A percentile compares a stretch with the other conserved stretches of the same genome.
Conservation (phyloP, 169 alveolate genomes). For the Toxoplasma gondii region DNA sequence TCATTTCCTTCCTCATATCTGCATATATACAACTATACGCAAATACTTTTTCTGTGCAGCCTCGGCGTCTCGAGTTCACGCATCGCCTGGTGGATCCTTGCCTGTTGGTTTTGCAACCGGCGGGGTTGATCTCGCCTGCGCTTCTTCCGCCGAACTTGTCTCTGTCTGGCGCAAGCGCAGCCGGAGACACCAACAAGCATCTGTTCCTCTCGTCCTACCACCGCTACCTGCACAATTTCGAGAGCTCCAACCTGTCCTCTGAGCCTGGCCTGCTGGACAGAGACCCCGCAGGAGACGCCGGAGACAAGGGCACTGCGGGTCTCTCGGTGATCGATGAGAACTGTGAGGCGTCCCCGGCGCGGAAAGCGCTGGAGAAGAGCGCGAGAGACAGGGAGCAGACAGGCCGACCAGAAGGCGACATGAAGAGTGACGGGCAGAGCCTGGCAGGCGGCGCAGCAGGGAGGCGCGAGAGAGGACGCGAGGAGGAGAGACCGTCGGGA, state of each 20-base stretch:
- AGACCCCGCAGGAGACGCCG: too few relatives aligned
- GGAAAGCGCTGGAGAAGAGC: background rate
- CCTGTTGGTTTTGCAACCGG: background rate
- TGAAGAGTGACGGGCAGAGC: too few relatives aligned
- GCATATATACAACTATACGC: background rate
- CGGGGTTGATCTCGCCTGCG: background rate
- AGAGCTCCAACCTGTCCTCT: background rate
- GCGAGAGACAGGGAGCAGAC: background rate
- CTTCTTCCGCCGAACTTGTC: background rate
- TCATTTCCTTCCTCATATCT: too few relatives aligned
- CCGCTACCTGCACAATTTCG: background rate
- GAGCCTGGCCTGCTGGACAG: background rate
- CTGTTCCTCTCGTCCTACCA: conserved; percentile 1
- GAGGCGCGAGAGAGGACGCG: background rate
- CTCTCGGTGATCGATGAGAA: too few relatives aligned
- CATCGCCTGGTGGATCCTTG: background rate
- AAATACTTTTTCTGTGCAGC: background rate
- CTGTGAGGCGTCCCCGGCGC: background rate
- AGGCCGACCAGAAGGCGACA: too few relatives aligned
- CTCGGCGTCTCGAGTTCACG: background rate
- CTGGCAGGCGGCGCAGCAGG: background rate
- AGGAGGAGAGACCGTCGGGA: background rate
- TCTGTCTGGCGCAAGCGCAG: background rate
- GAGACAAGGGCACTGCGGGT: too few relatives aligned
- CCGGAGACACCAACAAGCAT: background rate